Evolutionary conservation across 805 yeast genomes (phyloP).

Genomic region (Sungouiella thailandica): DNA sequence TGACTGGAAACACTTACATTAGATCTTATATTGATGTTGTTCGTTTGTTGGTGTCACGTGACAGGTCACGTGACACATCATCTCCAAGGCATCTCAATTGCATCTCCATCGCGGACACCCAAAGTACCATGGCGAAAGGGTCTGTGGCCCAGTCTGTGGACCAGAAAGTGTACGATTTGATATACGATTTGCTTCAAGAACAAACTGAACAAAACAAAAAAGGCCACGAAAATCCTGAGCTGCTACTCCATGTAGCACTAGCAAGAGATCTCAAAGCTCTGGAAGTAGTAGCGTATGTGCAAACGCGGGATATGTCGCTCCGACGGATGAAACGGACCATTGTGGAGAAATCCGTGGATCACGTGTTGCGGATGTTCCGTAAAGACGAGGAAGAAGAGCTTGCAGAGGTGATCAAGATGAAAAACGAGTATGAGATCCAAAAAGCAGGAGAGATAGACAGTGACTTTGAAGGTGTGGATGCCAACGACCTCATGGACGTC

Average conservation of each 20-base stretch:
- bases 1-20: no score
- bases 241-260: constrained; percentile 44
- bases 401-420: constrained; percentile 20
- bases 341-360: constrained; percentile 60
- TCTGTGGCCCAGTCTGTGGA: constrained; percentile 32
- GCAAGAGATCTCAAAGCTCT: constrained; percentile 53
- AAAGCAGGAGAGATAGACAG: constrained; percentile 27
- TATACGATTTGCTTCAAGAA: constrained; percentile 56
- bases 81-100: no score
- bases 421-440: constrained; percentile 13
- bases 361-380: constrained; percentile 49
- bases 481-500: constrained; percentile 55
- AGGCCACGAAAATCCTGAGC: constrained; percentile 26
- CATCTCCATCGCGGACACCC: no score
- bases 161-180: constrained; percentile 50
- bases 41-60: no score
- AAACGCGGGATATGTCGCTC: constrained; percentile 60
- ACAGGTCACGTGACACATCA: no score
- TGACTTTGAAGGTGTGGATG: constrained; percentile 38
- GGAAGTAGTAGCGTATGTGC: constrained; percentile 56
- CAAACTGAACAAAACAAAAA: constrained; percentile 43
- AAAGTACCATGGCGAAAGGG: constrained; percentile 12
- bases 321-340: constrained; percentile 62
- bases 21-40: no score
- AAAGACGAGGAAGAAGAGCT: constrained; percentile 62